Percentiles rank a stretch among this genome's conserved stretches.
These are phyloP conservation scores for Heterobasidion occidentale DNA, from an alignment of 1,284 basidiomycete species.

Conservation along the genomic window DNA sequence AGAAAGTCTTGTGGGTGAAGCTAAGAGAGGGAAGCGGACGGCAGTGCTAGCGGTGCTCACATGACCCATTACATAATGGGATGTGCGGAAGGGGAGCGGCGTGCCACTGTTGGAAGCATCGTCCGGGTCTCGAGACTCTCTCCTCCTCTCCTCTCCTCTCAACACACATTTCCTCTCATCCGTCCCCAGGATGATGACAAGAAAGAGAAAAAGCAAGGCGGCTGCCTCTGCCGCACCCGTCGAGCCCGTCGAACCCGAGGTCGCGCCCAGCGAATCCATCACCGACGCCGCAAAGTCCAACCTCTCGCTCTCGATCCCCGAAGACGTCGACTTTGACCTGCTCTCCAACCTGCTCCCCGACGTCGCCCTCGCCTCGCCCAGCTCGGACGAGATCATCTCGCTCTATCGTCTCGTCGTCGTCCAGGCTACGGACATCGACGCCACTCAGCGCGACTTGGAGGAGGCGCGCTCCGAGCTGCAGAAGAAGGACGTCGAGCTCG, in stretches of 20 bases:
- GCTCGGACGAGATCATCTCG: slow-evolving; percentile 47
- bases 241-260: not conserved
- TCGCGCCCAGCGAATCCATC: not conserved
- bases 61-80: too few species aligned
- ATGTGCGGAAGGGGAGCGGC: too few species aligned
- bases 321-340: slow-evolving; percentile 55
- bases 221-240: too few species aligned
- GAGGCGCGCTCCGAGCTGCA: slow-evolving; percentile 55
- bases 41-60: too few species aligned
- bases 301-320: slow-evolving; percentile 29
- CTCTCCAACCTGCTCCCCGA: slow-evolving; percentile 48
- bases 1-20: too few species aligned
- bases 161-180: not conserved
- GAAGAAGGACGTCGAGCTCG: slow-evolving; percentile 68
- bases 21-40: too few species aligned
- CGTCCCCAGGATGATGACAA: not conserved
- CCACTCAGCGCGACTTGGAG: slow-evolving; percentile 50
- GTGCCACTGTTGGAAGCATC: too few species aligned
- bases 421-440: slow-evolving; percentile 47
- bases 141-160: too few species aligned
- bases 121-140: too few species aligned
- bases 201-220: not conserved
- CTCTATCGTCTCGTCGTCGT: slow-evolving; percentile 56
- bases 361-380: slow-evolving; percentile 44
- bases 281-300: not conserved